phyloP scores from a whole-genome alignment of 1,139 yeast species.

The Kurtzmaniella quercitrusa region DNA sequence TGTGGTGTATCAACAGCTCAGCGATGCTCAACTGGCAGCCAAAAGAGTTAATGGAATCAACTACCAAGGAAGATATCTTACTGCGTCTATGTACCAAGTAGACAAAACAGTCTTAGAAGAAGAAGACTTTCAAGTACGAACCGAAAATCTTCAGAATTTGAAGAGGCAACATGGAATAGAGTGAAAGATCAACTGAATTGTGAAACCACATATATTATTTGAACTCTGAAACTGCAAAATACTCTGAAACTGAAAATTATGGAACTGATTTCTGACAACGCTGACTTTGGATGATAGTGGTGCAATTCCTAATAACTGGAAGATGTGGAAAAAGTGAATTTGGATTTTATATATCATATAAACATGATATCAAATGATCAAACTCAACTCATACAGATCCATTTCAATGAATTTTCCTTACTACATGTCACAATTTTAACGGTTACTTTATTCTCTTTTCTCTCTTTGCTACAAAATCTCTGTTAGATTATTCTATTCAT shows the following conservation, averaged over 20 bases:
- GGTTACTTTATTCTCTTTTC: no score
- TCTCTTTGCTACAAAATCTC: background rate
- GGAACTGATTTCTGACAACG: no score
- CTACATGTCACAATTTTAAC: no score
- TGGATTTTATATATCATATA: no score
- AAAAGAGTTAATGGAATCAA: slow-evolving; percentile 58
- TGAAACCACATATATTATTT: no score
- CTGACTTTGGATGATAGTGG: no score
- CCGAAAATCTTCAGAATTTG: slow-evolving; percentile 17
- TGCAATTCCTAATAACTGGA: no score
- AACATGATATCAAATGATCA: no score
- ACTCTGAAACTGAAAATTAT: no score
- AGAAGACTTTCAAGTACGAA: slow-evolving; percentile 19
- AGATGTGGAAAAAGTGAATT: no score
- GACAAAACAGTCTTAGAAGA: slow-evolving; percentile 26
- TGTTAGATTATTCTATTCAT: background rate
- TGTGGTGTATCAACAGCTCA: slow-evolving; percentile 49
- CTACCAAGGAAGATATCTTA: slow-evolving; percentile 56
- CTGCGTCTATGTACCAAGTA: slow-evolving; percentile 44
- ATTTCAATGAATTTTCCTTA: no score
- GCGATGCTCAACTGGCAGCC: slow-evolving; percentile 47
- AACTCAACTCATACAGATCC: no score
- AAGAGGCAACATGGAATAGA: slow-evolving; percentile 14
- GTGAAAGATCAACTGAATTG: background rate
- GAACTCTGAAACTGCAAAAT: background rate